Conservation (phyloP, 306 rosid genomes). For the Betula pendula region DNA sequence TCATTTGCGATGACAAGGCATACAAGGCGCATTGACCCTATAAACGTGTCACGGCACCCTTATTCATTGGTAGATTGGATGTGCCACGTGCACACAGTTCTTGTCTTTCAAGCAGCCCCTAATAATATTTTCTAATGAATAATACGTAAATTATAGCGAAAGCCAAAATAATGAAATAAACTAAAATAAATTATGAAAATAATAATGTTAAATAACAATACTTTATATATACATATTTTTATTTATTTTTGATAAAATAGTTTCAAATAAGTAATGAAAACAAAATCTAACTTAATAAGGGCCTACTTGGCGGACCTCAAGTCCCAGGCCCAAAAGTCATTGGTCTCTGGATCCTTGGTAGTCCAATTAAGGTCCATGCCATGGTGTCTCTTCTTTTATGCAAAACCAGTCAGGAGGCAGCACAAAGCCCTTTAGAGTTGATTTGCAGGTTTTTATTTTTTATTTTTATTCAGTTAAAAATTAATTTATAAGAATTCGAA, state of each 20-base stretch:
- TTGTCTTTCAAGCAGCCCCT: background rate
- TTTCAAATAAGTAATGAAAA: too few relatives aligned
- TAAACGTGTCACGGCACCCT: constrained; percentile 3
- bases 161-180: background rate
- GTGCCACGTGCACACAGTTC: constrained; percentile 4
- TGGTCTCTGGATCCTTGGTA: too few relatives aligned
- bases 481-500: background rate
- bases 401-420: background rate
- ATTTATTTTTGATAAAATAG: too few relatives aligned
- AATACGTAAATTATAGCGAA: background rate
- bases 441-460: background rate
- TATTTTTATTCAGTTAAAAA: background rate
- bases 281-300: too few relatives aligned
- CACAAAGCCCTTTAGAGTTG: background rate
- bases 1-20: background rate
- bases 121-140: too few relatives aligned
- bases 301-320: background rate
- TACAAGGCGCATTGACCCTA: background rate
- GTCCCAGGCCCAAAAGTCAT: background rate
- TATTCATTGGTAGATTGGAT: background rate
- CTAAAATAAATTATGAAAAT: too few relatives aligned
- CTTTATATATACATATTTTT: too few relatives aligned
- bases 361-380: too few relatives aligned
- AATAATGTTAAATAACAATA: too few relatives aligned
- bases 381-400: too few relatives aligned